These are phyloP conservation scores for Sporothrix phasma DNA, from an alignment of 2,329 filamentous ascomycete species.

Conservation along the genomic window DNA sequence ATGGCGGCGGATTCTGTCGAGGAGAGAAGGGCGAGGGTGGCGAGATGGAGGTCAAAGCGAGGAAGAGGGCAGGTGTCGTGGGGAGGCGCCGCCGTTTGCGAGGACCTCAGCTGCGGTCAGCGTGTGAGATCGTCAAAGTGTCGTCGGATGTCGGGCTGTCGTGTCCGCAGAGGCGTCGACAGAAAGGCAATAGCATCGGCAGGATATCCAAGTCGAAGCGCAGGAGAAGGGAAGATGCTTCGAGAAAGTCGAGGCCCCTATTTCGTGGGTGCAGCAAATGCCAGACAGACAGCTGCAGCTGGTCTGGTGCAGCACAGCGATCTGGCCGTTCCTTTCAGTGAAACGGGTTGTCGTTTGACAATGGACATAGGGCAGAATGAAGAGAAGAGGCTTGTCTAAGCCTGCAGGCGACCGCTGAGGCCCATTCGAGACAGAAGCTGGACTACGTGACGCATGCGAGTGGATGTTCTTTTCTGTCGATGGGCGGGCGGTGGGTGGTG, in stretches of 20 bases:
- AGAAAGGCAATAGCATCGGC: background rate
- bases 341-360: no score
- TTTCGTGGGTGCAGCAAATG: background rate
- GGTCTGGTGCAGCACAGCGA: background rate
- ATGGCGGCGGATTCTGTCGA: conserved; percentile 1
- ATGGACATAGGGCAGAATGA: background rate
- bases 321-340: no score
- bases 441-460: conserved; percentile 9
- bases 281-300: background rate
- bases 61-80: background rate
- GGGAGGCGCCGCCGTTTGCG: background rate
- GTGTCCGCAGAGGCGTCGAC: background rate
- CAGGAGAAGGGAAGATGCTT: background rate
- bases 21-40: background rate
- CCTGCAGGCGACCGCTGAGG: conserved; percentile 5
- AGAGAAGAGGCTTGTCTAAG: conserved; percentile 6
- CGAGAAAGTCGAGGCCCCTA: background rate
- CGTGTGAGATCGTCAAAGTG: background rate
- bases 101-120: background rate
- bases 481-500: background rate
- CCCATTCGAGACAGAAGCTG: conserved; percentile 10
- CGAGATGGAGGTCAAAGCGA: background rate
- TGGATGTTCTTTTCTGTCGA: background rate
- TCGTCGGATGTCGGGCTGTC: background rate
- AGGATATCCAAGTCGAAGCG: background rate